Base-by-base conservation (phyloP, 768 basidiomycete genomes). In the Galerina marginata region DNA sequence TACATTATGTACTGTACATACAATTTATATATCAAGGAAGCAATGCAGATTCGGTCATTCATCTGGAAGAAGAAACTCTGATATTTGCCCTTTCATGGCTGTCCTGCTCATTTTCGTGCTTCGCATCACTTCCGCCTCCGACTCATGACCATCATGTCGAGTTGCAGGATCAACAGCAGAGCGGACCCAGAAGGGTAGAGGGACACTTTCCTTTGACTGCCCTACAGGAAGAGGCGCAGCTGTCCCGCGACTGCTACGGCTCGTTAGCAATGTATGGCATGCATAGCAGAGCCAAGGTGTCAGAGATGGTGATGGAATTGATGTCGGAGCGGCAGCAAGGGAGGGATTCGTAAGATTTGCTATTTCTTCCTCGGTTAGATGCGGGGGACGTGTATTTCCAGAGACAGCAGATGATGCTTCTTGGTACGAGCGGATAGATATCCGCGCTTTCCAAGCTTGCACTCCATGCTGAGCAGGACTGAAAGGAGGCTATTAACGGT, bases 401-500 rank as follows among this genome's bases (percentile, higher is more conserved):
- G 69, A 63, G 0, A 65, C 64, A 16, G 62, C 65, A 29, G 65
- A 66, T 46, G 71, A 61, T 33, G 60, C 57, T 58, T 75, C 74
- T 16, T 70, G 65, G 48, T 81, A 81, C 1, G 87, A 81, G 53
- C 88, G 84, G 59, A 92, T 89, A 4, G 92, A 88, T 71, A 90
- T 92, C 37, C 81, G 82, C 0, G 81, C 71, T 69, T 91, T 92
- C 92, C 92, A 93, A 38, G 81, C 84, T 68, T 88, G 87, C 14
- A 89, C 77, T 14, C 83, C 86, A 11, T 71, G 75, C 64, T 91
- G 91, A 2, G 83, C 79, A 25, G 88, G 88, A 51, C 91, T 93
- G 61, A 26, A 29, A 20, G 25, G 6, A 36, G 29, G 26, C 2
- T 66, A 54, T 15, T 58, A 14, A 58, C 0, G 9, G 11, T 7